phyloP scores from a whole-genome alignment of 208 protist species.

The Wallacemonas sp. region DNA sequence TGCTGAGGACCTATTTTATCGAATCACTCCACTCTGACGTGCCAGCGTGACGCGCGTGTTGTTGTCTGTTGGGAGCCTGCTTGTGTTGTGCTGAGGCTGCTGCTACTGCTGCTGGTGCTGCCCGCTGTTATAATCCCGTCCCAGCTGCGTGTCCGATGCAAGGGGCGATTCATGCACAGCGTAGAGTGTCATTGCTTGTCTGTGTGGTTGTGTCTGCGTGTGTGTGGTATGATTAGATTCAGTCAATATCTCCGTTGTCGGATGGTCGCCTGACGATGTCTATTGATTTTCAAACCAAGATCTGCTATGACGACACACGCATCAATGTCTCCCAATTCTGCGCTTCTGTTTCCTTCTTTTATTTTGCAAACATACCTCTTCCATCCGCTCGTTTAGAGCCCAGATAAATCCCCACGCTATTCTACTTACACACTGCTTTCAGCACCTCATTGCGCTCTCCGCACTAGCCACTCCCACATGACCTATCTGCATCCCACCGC shows the following conservation, averaged over 20 bases:
- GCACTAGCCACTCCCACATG: too few species aligned
- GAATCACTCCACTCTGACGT: slow-evolving; percentile 52
- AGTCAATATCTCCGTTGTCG: slow-evolving; percentile 61
- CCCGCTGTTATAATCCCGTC: slow-evolving; percentile 49
- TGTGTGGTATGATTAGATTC: slow-evolving; percentile 33
- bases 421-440: too few species aligned
- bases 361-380: too few species aligned
- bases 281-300: slow-evolving; percentile 75
- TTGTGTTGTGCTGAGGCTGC: background rate
- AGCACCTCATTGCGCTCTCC: too few species aligned
- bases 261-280: slow-evolving; percentile 61
- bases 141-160: slow-evolving; percentile 24
- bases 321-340: too few species aligned
- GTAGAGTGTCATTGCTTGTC: slow-evolving; percentile 19
- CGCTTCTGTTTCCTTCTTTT: slow-evolving; percentile 4
- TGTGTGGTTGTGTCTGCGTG: background rate
- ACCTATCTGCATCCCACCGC: too few species aligned
- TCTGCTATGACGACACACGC: slow-evolving; percentile 62
- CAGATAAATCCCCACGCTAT: too few species aligned
- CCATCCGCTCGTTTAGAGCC: too few species aligned
- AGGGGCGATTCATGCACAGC: slow-evolving; percentile 59
- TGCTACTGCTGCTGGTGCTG: background rate
- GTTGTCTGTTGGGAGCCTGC: slow-evolving; percentile 6
- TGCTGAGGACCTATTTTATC: slow-evolving; percentile 16
- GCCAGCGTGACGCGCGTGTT: background rate